A percentile compares a stretch with the other conserved stretches of the same genome.
phyloP scores from a whole-genome alignment of 192 early-diverging fungal genomes.

The Hyaloraphidium curvatum region DNA sequence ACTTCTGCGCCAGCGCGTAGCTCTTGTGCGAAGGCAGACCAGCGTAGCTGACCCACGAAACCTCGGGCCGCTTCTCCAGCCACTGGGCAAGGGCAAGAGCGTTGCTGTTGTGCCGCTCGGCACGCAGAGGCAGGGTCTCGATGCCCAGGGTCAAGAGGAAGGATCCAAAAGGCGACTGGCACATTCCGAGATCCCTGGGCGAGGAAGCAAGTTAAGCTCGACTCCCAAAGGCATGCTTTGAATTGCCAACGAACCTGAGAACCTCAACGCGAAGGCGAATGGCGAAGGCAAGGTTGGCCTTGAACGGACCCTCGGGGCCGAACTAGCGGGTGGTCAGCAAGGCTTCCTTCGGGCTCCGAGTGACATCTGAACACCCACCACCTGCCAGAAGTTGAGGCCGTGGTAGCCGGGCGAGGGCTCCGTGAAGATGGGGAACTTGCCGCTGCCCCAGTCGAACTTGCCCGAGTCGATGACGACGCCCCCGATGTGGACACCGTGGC shows the following conservation, averaged over 20 bases:
- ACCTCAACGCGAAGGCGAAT: slow-evolving; percentile 65
- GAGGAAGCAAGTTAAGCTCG: no score
- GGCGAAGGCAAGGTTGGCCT: slow-evolving; percentile 43
- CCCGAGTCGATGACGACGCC: slow-evolving; percentile 77
- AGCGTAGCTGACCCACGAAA: slow-evolving; percentile 76
- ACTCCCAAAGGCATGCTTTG: no score
- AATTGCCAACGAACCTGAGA: no score
- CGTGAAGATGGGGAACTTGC: slow-evolving; percentile 70
- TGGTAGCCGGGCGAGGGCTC: slow-evolving; percentile 70
- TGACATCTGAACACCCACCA: slow-evolving; percentile 6
- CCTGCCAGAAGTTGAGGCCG: slow-evolving; percentile 70
- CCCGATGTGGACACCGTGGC: slow-evolving; percentile 84
- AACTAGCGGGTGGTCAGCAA: slow-evolving; percentile 20
- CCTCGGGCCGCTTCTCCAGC: slow-evolving; percentile 48
- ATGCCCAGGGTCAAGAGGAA: slow-evolving; percentile 78
- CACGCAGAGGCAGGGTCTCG: slow-evolving; percentile 78
- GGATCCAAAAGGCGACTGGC: slow-evolving; percentile 67
- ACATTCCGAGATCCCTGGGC: slow-evolving; percentile 73
- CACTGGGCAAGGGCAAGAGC: slow-evolving; percentile 58
- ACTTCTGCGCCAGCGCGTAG: slow-evolving; percentile 63
- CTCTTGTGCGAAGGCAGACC: slow-evolving; percentile 59
- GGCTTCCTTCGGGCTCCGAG: not conserved
- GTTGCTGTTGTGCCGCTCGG: slow-evolving; percentile 67
- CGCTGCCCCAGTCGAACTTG: slow-evolving; percentile 76
- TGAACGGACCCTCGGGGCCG: slow-evolving; percentile 44